Base-by-base conservation (phyloP, 208 protist species). In the Trypanosoma vivax region DNA sequence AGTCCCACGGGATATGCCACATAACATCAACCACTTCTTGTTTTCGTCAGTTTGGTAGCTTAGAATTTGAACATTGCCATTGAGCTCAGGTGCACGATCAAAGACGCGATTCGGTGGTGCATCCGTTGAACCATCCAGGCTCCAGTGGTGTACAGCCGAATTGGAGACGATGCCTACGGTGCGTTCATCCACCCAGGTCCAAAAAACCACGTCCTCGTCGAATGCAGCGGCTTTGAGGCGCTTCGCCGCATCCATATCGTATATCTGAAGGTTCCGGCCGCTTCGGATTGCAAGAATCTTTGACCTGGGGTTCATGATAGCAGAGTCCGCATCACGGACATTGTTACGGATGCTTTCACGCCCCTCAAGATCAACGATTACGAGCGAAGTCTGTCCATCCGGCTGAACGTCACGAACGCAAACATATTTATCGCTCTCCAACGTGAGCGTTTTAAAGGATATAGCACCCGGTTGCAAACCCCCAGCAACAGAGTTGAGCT, bases 351-450 rank as follows among this genome's bases (percentile, higher is more conserved):
- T 91, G 48, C 95, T 97, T 59, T 96, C 95, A 4, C 85, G 74
- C 60, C 97, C 83, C 68, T 98, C 95, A 1, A 99, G 74, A 55
- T 99, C 98, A 11, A 97, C 92, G 55, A 99, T 92, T 14, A 87
- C 76, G 27, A 93, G 73, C 1, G 82, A 89, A 5, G 60, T 77
- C 56, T 79, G 63, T 9, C 83, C 87, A 34, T 92, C 78, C 11
- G 82, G 61, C 47, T 96, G 84, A 18, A 86, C 77, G 58, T 99
- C 97, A 34, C 97, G 83, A 35, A 99, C 83, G 60, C 95, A 98
- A 28, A 99, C 94, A 69, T 93, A 99, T 70, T 98, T 98, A 45
- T 99, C 97, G 46, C 90, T 96, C 63, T 99, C 90, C 60, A 99
- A 79, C 5, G 97, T 99, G 40, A 99, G 82, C 21, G 91, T 98